Evolutionary conservation across 1,284 basidiomycete genomes (phyloP).

Genomic region (Pseudozyma sp.): DNA sequence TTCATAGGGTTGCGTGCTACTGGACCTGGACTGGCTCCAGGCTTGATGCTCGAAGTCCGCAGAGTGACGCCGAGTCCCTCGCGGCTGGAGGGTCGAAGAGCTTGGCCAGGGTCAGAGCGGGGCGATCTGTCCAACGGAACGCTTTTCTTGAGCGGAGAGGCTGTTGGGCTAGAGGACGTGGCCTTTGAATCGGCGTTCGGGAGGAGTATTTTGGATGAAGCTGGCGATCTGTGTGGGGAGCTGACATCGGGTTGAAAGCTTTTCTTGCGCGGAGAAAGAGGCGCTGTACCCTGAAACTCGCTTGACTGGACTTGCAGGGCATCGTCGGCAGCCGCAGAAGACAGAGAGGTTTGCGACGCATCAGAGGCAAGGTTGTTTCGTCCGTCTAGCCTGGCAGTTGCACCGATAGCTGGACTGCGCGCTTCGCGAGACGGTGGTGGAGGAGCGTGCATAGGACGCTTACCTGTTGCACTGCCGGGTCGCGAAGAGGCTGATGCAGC

Average conservation of each 20-base stretch:
- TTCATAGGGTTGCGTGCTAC: slow-evolving; percentile 22
- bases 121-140: slow-evolving; percentile 16
- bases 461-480: slow-evolving; percentile 27
- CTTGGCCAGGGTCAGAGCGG: slow-evolving; percentile 7
- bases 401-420: slow-evolving; percentile 27
- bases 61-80: slow-evolving; percentile 37
- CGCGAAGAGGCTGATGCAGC: slow-evolving; percentile 19
- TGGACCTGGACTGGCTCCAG: slow-evolving; percentile 1
- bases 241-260: not conserved
- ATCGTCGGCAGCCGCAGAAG: slow-evolving; percentile 19
- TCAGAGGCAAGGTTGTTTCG: slow-evolving; percentile 10
- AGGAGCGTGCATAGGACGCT: slow-evolving; percentile 49
- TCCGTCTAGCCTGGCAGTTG: slow-evolving; percentile 26
- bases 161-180: slow-evolving; percentile 18
- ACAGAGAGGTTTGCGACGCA: slow-evolving; percentile 21
- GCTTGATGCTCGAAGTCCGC: slow-evolving; percentile 16
- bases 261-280: slow-evolving; percentile 39
- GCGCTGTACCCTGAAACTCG: slow-evolving; percentile 25
- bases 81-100: slow-evolving; percentile 25
- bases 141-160: slow-evolving; percentile 29
- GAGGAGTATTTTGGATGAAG: slow-evolving; percentile 12
- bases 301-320: slow-evolving; percentile 5
- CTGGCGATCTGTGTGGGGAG: slow-evolving; percentile 23
- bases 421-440: slow-evolving; percentile 46
- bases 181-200: slow-evolving; percentile 6